A percentile compares a stretch with the other conserved stretches of the same genome.
Evolutionary conservation across 805 yeast genomes (phyloP).

Genomic region (Tetrapisispora arboricola): DNA sequence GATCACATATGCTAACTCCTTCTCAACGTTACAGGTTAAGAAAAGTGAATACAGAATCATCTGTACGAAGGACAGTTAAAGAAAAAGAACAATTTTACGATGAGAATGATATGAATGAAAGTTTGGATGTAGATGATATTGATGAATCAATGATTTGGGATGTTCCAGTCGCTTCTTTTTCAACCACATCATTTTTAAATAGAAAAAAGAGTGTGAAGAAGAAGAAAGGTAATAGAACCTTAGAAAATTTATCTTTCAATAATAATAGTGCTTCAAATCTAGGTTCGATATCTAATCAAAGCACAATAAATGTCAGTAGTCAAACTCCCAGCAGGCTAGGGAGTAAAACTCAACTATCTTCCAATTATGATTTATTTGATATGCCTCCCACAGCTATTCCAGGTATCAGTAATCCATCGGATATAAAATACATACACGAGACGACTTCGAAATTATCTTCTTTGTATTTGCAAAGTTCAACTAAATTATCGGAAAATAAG

Average conservation of each 20-base stretch:
- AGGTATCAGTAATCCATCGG: constrained; percentile 26
- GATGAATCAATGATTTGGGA: constrained; percentile 37
- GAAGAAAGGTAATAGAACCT: background rate
- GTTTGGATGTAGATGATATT: constrained; percentile 22
- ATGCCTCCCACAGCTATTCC: constrained; percentile 41
- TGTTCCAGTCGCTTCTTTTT: constrained; percentile 37
- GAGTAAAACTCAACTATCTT: background rate
- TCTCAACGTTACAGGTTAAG: constrained; percentile 35
- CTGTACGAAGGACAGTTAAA: constrained; percentile 26
- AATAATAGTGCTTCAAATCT: background rate
- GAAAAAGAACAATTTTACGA: constrained; percentile 33
- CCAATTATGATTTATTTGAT: constrained; percentile 9
- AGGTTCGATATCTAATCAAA: background rate
- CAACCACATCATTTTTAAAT: constrained; percentile 18
- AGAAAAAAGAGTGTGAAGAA: constrained; percentile 1
- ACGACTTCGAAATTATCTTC: constrained; percentile 31
- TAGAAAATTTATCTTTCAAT: background rate
- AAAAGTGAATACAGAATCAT: constrained; percentile 29
- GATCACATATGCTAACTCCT: constrained; percentile 26
- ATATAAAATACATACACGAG: constrained; percentile 18
- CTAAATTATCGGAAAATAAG: constrained; percentile 26
- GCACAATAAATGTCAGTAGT: background rate
- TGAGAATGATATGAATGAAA: constrained; percentile 19
- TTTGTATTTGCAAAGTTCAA: constrained; percentile 31
- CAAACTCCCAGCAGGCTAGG: background rate